Percentiles rank a stretch among this genome's conserved stretches.
Conservation (phyloP, 2,329 filamentous ascomycete genomes). For the Thielaviopsis cerberus region DNA sequence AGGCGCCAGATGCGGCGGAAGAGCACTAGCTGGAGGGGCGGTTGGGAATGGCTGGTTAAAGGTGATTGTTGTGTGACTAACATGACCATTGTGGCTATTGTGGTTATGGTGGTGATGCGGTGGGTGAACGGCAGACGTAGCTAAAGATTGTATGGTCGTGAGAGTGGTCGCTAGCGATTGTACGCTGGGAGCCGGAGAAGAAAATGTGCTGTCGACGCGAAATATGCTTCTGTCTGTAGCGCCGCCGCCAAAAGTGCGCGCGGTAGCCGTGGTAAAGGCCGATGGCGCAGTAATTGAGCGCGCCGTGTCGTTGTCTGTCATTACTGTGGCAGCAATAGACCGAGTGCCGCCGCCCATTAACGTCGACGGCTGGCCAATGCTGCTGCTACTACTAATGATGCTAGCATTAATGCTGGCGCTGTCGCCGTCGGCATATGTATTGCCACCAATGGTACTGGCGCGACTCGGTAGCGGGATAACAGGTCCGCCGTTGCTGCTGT, state of each 20-base stretch:
- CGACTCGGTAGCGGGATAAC: conserved; percentile 14
- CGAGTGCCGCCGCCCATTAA: conserved; percentile 40
- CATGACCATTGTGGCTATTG: conserved; percentile 27
- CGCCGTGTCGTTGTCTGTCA: conserved; percentile 63
- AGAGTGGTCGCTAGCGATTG: conserved; percentile 67
- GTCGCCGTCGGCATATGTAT: conserved; percentile 3
- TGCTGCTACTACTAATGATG: conserved; percentile 7
- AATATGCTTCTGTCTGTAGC: conserved; percentile 34
- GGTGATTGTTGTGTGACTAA: conserved; percentile 23
- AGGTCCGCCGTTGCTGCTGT: conserved; percentile 7
- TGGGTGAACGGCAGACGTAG: conserved; percentile 23
- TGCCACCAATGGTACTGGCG: conserved; percentile 30
- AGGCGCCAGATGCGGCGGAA: conserved; percentile 50
- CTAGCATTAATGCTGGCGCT: conserved; percentile 9
- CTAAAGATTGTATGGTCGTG: conserved; percentile 65
- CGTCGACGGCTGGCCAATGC: conserved; percentile 29
- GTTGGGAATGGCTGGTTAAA: conserved; percentile 49
- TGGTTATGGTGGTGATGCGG: conserved; percentile 24
- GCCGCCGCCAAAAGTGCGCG: conserved; percentile 43
- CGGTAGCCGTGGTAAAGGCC: conserved; percentile 49
- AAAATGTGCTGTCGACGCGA: conserved; percentile 56
- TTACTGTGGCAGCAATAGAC: conserved; percentile 60
- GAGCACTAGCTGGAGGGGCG: conserved; percentile 47
- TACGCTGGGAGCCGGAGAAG: conserved; percentile 63
- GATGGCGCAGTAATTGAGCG: conserved; percentile 52